Evolutionary conservation across 352 stramenopile species (phyloP).

Genomic region (Phytophthora boehmeriae): DNA sequence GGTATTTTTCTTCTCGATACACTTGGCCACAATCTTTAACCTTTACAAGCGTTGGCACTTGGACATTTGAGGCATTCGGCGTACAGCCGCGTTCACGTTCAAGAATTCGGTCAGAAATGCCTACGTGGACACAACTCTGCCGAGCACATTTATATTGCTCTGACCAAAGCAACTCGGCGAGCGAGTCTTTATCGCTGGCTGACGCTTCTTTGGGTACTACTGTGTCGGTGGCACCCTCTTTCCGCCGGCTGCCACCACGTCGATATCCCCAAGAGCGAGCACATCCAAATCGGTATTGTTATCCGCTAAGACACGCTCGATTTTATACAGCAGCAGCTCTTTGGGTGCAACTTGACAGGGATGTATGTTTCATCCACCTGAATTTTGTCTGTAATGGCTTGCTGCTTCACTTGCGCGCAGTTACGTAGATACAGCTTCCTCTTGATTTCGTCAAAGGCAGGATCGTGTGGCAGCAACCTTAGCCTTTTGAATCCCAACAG

Average conservation of each 20-base stretch:
- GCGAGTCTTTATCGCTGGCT: conserved; percentile 8
- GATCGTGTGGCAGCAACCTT: conserved; percentile 63
- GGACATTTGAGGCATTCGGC: conserved; percentile 14
- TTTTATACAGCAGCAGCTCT: conserved; percentile 76
- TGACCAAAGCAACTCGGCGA: conserved; percentile 34
- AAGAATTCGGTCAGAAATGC: conserved; percentile 71
- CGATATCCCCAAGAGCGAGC: conserved; percentile 53
- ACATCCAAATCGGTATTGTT: conserved; percentile 40
- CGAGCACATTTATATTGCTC: conserved; percentile 59
- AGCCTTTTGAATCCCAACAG: conserved; percentile 83
- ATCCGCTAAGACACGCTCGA: conserved; percentile 60
- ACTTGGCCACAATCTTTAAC: conserved; percentile 63
- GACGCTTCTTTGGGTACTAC: conserved; percentile 10
- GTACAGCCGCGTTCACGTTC: conserved; percentile 48
- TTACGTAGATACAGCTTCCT: conserved; percentile 87
- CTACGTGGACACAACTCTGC: conserved; percentile 72
- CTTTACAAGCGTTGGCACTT: conserved; percentile 33
- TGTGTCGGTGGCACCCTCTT: conserved; percentile 17
- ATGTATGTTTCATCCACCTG: conserved; percentile 77
- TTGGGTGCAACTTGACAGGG: conserved; percentile 68
- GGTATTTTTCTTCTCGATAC: conserved; percentile 70
- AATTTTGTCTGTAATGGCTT: conserved; percentile 84
- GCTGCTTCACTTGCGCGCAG: conserved; percentile 80
- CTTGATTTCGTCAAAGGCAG: conserved; percentile 89
- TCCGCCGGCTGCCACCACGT: conserved; percentile 31